Evolutionary conservation across 768 basidiomycete species (phyloP), one percentile per base, ranked within the genome.

Genomic region (Russula abietina): DNA sequence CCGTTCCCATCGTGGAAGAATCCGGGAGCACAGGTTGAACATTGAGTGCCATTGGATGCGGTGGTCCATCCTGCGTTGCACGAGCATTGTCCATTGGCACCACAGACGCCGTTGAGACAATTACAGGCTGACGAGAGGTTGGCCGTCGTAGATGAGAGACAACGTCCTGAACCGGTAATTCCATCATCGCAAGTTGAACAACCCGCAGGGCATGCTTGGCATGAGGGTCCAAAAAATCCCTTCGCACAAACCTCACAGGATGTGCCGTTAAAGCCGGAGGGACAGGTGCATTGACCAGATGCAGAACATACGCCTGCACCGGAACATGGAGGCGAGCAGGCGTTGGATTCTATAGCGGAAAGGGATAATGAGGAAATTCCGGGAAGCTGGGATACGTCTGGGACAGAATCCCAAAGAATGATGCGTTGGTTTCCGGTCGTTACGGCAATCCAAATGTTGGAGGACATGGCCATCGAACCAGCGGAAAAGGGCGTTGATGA

Each of bases 1-100:
- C 92, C 94, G 68, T 87, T 86, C 6, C 89, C 91, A 10, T 76
- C 81, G 0, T 84, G 76, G 78, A 90, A 95, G 74, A 90, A 94
- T 0, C 91, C 93, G 19, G 77, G 62, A 1, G 82, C 80, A 70
- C 93, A 95, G 57, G 83, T 77, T 12, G 88, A 83, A 71, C 92
- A 95, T 14, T 83, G 81, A 0, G 88, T 91, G 8, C 91, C 89
- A 67, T 90, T 87, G 52, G 76, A 75, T 1, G 80, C 84, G 0
- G 82, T 81, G 2, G 82, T 83, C 87, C 88, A 95, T 0, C 93
- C 93, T 0, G 84, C 71, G 67, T 86, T 86, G 71, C 93, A 95
- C 4, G 80, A 73, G 69, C 93, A 93, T 64, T 87, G 82, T 0
- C 88, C 86, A 60, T 81, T 80, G 0, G 80, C 66, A 1, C 80